phyloP scores from a whole-genome alignment of 2,329 filamentous ascomycete genomes.

The Penicillium sp. region DNA sequence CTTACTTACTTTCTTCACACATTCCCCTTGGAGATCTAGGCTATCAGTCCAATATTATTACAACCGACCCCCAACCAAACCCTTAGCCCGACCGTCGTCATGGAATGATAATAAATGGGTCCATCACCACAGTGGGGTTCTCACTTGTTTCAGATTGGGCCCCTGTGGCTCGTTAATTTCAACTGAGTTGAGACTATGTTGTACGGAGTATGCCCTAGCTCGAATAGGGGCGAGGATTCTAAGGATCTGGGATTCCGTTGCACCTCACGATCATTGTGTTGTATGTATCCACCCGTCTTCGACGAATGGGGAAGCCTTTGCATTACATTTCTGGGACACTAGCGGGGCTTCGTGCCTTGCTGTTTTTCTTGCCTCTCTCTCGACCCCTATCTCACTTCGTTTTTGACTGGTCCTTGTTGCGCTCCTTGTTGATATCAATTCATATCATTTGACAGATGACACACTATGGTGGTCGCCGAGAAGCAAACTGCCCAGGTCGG shows the following conservation, averaged over 20 bases:
- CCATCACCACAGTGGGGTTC: background rate
- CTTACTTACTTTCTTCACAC: no score
- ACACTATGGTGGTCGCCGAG: background rate
- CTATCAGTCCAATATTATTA: background rate
- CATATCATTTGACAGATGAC: background rate
- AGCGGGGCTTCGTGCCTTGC: background rate
- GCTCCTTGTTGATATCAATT: background rate
- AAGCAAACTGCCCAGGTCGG: background rate
- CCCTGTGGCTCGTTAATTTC: background rate
- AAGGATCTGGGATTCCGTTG: background rate
- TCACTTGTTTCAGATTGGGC: background rate
- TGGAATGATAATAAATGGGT: background rate
- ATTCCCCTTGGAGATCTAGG: background rate
- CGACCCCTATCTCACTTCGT: background rate
- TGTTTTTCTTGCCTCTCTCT: background rate
- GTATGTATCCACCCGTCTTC: background rate
- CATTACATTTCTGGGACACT: background rate
- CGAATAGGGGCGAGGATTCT: background rate
- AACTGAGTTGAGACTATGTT: background rate
- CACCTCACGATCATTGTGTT: background rate
- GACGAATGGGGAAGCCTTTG: background rate
- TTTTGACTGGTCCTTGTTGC: background rate
- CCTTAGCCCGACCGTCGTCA: background rate
- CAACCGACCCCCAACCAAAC: no score
- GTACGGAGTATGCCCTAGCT: no score